These are phyloP conservation scores for Cytospora piceicola DNA, from an alignment of 2,329 filamentous ascomycete species.

Conservation along the genomic window DNA sequence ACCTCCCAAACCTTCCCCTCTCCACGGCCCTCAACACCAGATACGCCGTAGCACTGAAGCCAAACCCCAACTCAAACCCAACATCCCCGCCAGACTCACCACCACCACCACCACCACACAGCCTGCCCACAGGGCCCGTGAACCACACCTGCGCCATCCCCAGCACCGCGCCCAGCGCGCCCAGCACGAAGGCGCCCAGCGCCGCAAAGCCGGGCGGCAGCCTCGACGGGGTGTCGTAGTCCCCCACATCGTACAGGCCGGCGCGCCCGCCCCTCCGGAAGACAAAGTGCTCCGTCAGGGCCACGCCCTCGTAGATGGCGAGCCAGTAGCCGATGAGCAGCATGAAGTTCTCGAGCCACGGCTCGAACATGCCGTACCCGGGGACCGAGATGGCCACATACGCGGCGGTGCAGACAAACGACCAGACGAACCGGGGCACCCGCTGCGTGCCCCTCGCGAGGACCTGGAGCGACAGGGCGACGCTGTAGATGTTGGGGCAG, in stretches of 20 bases:
- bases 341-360: conserved; percentile 72
- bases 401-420: conserved; percentile 61
- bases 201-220: conserved; percentile 69
- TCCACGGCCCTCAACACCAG: conserved; percentile 51
- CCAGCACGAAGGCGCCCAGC: conserved; percentile 63
- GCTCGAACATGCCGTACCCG: conserved; percentile 67
- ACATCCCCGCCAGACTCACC: conserved; percentile 51
- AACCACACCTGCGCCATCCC: conserved; percentile 75
- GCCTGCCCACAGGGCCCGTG: conserved; percentile 66
- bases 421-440: conserved; percentile 72
- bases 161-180: conserved; percentile 66
- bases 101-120: conserved; percentile 56
- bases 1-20: conserved; percentile 45
- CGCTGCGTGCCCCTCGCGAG: conserved; percentile 60
- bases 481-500: conserved; percentile 74
- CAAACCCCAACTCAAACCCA: conserved; percentile 67
- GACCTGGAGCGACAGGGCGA: conserved; percentile 69
- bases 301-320: conserved; percentile 71
- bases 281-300: conserved; percentile 68
- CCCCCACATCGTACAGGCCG: conserved; percentile 62
- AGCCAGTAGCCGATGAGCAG: conserved; percentile 73
- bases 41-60: conserved; percentile 59
- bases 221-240: conserved; percentile 60
- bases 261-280: conserved; percentile 55
- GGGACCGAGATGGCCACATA: conserved; percentile 73